Evolutionary conservation across 1,284 basidiomycete genomes (phyloP).

Genomic region (Pseudozyma pruni): DNA sequence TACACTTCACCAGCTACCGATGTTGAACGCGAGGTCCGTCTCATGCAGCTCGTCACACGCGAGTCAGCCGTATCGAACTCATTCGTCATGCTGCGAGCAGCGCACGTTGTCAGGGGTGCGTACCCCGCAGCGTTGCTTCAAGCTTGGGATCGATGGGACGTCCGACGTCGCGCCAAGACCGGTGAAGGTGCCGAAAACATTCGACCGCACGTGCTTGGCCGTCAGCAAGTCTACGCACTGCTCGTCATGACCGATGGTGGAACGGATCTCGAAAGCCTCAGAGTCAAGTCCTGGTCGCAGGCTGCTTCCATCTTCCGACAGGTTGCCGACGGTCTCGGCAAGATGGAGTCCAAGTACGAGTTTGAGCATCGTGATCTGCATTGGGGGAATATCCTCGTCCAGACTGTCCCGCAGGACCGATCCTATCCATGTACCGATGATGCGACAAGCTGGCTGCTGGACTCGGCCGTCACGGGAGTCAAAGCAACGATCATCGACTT

Average conservation of each 20-base stretch:
- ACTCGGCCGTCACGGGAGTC: conserved; percentile 72
- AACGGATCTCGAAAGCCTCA: conserved; percentile 84
- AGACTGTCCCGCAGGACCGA: conserved; percentile 3
- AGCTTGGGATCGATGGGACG: conserved; percentile 86
- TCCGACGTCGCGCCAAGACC: conserved; percentile 69
- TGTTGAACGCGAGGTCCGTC: conserved; percentile 85
- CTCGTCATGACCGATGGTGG: conserved; percentile 90
- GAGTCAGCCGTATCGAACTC: conserved; percentile 15
- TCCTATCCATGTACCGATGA: neutral
- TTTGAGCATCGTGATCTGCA: conserved; percentile 99
- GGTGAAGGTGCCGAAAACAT: conserved; percentile 79
- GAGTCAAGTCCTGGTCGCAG: conserved; percentile 83
- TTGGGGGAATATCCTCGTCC: conserved; percentile 93
- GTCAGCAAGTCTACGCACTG: conserved; percentile 82
- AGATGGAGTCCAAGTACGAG: conserved; percentile 79
- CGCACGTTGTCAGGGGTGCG: conserved; percentile 83
- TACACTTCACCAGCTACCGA: conserved; percentile 74
- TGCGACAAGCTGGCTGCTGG: conserved; percentile 9
- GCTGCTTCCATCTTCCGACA: conserved; percentile 92
- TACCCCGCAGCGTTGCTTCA: conserved; percentile 83
- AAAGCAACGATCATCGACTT: conserved; percentile 90
- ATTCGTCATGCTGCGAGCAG: conserved; percentile 67
- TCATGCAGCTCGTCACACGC: conserved; percentile 76
- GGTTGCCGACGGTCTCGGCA: conserved; percentile 78
- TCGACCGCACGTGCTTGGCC: conserved; percentile 79